Conservation (phyloP, 345 rosid genomes). For the Linum tenue region DNA sequence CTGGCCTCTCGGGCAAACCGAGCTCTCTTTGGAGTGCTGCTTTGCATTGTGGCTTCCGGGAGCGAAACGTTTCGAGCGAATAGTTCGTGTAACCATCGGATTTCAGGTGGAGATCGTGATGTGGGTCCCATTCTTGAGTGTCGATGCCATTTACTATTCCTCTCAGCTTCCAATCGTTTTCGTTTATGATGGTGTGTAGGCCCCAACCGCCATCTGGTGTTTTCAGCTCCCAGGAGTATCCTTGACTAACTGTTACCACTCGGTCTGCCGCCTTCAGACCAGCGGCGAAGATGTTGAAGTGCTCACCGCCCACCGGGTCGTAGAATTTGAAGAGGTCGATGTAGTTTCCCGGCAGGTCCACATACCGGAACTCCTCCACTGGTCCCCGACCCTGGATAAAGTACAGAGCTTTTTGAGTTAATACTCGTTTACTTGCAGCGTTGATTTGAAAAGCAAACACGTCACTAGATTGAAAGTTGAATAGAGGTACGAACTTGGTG, state of each 20-base stretch:
- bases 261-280: slow-evolving; percentile 93
- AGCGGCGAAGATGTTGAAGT: slow-evolving; percentile 81
- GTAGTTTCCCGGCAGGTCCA: slow-evolving; percentile 62
- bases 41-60: slow-evolving; percentile 77
- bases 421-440: background rate
- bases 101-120: slow-evolving; percentile 46
- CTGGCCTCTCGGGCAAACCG: slow-evolving; percentile 56
- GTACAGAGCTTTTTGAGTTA: background rate
- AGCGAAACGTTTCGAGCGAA: slow-evolving; percentile 51
- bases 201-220: slow-evolving; percentile 98
- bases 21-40: slow-evolving; percentile 90
- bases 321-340: slow-evolving; percentile 61
- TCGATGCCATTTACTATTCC: slow-evolving; percentile 93
- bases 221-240: slow-evolving; percentile 88
- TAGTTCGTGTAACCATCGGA: slow-evolving; percentile 81
- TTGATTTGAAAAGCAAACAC: no score
- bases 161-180: slow-evolving; percentile 66
- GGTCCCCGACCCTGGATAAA: slow-evolving; percentile 85
- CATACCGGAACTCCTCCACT: slow-evolving; percentile 48
- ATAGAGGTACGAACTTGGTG: slow-evolving; percentile 58
- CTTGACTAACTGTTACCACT: slow-evolving; percentile 82
- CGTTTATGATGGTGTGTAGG: slow-evolving; percentile 71
- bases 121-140: slow-evolving; percentile 73
- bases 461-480: no score
- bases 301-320: slow-evolving; percentile 94